Evolutionary conservation across 331 rosid genomes (phyloP), one percentile per base, ranked within the genome.

Genomic region (Telfairia occidentalis): DNA sequence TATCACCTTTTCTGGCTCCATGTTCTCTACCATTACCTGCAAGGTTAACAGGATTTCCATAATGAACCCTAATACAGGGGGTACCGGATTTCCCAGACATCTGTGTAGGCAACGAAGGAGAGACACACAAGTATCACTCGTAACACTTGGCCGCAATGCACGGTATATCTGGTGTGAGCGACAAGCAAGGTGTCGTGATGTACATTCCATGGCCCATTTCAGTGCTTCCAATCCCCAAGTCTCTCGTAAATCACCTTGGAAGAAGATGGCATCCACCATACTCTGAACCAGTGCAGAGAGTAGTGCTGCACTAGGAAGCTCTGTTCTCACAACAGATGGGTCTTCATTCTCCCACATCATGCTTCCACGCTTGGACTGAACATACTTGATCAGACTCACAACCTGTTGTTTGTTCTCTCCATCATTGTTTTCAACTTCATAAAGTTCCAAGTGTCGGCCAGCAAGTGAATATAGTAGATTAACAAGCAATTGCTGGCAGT

Each of bases 321-420:
- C 97, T 32, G 93, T 87, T 86, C 89, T 92, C 75, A 95, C 96
- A 57, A 95, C 93, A 9, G 97, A 87, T 48, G 99, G 97, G 79
- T 92, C 99, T 84, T 95, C 97, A 78, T 90, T 95, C 85, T 95
- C 99, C 99, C 99, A 95, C 99, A 95, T 95, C 99, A 95, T 95
- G 82, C 97, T 92, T 85, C 97, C 99, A 79, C 99, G 90, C 83
- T 95, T 95, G 72, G 99, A 95, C 67, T 95, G 99, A 72, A 95
- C 99, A 84, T 95, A 95, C 80, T 95, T 95, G 87, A 95, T 95
- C 84, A 95, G 81, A 86, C 97, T 92, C 75, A 95, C 97, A 79
- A 95, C 99, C 86, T 95, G 99, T 84, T 95, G 99, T 79, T 90
- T 95, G 88, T 95, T 95, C 86, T 95, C 99, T 78, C 99, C 86